These are phyloP conservation scores for Phyllosticta paracitricarpa DNA, from an alignment of 2,329 filamentous ascomycete species.

Conservation along the genomic window DNA sequence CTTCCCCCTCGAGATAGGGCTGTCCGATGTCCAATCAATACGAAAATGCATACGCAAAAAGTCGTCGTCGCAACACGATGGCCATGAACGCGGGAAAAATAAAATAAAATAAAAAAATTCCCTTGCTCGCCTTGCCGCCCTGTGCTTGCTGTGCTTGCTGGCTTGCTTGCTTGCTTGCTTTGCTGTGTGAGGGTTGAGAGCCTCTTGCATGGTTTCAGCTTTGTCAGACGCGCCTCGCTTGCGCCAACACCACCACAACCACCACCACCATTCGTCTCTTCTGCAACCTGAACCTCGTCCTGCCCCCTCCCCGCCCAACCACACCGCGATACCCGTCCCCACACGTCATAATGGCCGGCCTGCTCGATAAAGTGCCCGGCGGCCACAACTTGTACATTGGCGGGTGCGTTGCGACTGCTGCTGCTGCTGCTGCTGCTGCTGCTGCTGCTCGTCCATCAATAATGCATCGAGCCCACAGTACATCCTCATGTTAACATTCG, in stretches of 20 bases:
- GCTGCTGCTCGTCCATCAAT: neutral
- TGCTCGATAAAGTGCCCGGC: conserved; percentile 57
- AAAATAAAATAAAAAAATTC: too few relatives aligned
- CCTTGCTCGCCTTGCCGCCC: neutral
- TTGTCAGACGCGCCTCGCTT: conserved; percentile 9
- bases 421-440: neutral
- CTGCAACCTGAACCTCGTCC: neutral
- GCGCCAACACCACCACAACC: neutral
- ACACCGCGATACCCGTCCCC: neutral
- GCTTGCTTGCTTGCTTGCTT: too few relatives aligned
- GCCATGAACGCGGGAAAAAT: neutral
- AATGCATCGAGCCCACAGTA: neutral
- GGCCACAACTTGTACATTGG: conserved; percentile 66
- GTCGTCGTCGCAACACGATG: neutral
- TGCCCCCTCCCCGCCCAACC: too few relatives aligned
- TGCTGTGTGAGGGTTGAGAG: neutral
- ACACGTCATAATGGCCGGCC: conserved; percentile 36
- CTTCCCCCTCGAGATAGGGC: neutral
- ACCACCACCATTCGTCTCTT: conserved; percentile 6
- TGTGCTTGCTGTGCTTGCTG: neutral
- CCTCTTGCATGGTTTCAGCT: conserved; percentile 6
- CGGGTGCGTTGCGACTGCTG: conserved; percentile 47
- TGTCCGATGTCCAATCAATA: neutral
- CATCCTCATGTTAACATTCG: conserved; percentile 11
- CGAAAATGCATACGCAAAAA: neutral